Percentiles rank a stretch among this genome's conserved stretches.
Conservation (phyloP, 768 basidiomycete genomes). For the Termitomyces sp. region DNA sequence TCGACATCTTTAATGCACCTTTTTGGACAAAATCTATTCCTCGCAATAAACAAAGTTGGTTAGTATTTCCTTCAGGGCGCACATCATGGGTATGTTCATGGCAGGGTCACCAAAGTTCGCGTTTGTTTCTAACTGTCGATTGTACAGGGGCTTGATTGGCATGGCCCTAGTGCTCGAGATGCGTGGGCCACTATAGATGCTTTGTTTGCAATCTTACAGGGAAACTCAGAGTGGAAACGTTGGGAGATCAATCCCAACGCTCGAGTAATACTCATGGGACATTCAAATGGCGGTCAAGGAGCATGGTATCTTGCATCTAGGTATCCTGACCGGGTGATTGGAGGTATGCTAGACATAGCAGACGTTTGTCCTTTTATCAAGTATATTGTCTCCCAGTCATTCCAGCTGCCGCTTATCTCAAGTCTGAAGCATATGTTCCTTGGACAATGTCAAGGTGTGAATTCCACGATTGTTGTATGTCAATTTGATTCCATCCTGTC, state of each 20-base stretch:
- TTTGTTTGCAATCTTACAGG: constrained; percentile 39
- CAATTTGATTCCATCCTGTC: neutral
- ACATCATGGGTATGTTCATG: constrained; percentile 65
- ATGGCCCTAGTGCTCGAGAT: constrained; percentile 73
- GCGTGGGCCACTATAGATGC: constrained; percentile 60
- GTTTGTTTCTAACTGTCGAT: neutral
- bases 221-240: constrained; percentile 27
- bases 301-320: constrained; percentile 74
- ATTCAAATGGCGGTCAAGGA: constrained; percentile 93
- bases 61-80: constrained; percentile 74
- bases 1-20: constrained; percentile 48
- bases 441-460: constrained; percentile 55
- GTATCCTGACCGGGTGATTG: constrained; percentile 71
- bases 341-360: constrained; percentile 31
- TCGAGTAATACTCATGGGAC: constrained; percentile 69
- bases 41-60: constrained; percentile 59
- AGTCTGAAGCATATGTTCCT: constrained; percentile 82
- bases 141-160: constrained; percentile 84
- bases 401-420: constrained; percentile 79
- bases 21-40: constrained; percentile 67
- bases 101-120: neutral
- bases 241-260: constrained; percentile 34
- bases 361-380: neutral
- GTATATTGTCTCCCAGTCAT: constrained; percentile 38
- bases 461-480: neutral